Conservation (phyloP, 495 filamentous ascomycete species). For the Amniculicola lignicola region DNA sequence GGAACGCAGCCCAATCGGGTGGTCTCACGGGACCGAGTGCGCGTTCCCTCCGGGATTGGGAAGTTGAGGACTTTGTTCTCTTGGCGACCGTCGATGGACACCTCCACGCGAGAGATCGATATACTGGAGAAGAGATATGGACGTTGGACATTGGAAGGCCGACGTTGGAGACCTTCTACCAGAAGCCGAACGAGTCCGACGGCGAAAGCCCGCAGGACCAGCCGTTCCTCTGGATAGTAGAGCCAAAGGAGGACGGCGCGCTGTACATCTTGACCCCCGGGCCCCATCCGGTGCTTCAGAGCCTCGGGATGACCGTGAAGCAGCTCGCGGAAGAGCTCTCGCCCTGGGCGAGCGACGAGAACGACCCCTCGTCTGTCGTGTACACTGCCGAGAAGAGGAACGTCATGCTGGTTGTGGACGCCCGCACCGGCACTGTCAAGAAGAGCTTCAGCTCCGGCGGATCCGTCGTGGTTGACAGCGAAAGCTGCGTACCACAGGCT, state of each 20-base stretch:
- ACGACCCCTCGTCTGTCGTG: conserved; percentile 63
- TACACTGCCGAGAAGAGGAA: conserved; percentile 82
- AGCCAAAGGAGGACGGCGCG: conserved; percentile 81
- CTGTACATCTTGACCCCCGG: conserved; percentile 82
- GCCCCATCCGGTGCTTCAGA: conserved; percentile 57
- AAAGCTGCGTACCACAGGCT: conserved; percentile 54
- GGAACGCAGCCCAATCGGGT: conserved; percentile 56
- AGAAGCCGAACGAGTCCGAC: conserved; percentile 65
- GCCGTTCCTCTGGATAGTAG: conserved; percentile 87
- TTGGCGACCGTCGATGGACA: conserved; percentile 98
- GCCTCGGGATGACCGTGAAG: conserved; percentile 72
- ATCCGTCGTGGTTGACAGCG: conserved; percentile 51
- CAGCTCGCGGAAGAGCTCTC: conserved; percentile 66
- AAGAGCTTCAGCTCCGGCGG: conserved; percentile 62
- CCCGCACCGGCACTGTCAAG: conserved; percentile 70
- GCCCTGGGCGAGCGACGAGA: conserved; percentile 60
- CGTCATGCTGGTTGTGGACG: conserved; percentile 77
- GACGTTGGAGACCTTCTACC: conserved; percentile 85
- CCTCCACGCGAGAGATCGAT: conserved; percentile 87
- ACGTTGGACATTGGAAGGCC: conserved; percentile 75
- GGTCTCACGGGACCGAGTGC: conserved; percentile 77
- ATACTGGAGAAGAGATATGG: conserved; percentile 80
- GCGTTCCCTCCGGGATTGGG: conserved; percentile 97
- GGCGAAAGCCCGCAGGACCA: conserved; percentile 64
- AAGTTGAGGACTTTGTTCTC: conserved; percentile 99